Percentiles rank a stretch among this genome's conserved stretches.
These are phyloP conservation scores for Dactylorhiza incarnata DNA, from an alignment of 106 monocot species.

Conservation along the genomic window DNA sequence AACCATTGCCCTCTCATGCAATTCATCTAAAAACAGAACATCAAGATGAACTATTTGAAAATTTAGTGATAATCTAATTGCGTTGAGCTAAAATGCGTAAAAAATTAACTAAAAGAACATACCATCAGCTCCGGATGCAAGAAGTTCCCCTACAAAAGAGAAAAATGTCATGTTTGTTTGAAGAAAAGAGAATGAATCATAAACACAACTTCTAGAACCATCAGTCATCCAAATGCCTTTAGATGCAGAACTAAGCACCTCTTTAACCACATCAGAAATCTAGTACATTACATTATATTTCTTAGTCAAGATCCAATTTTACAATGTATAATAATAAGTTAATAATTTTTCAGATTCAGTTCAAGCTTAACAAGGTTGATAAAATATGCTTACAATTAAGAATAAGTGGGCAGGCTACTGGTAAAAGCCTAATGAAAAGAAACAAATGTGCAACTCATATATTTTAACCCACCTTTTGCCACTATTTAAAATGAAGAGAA, in stretches of 20 bases:
- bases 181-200: slow-evolving; percentile 1
- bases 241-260: not conserved
- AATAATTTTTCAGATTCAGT: not conserved
- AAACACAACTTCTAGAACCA: not conserved
- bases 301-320: not conserved
- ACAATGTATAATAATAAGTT: not conserved
- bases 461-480: not conserved
- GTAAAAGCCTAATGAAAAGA: not conserved
- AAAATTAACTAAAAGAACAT: slow-evolving; percentile 17
- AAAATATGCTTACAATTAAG: not conserved
- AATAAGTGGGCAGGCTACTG: not conserved
- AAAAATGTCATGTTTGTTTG: not conserved
- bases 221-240: not conserved
- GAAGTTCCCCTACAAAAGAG: slow-evolving; percentile 56
- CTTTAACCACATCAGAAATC: not conserved
- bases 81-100: not conserved
- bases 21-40: not conserved
- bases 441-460: not conserved
- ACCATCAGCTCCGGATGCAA: slow-evolving; percentile 98
- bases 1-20: not conserved
- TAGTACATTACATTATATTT: not conserved
- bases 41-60: not conserved
- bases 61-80: not conserved
- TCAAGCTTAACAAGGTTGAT: not conserved
- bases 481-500: not conserved